phyloP scores from a whole-genome alignment of 371 early-diverging fungal species.

The Mortierella sp. region DNA sequence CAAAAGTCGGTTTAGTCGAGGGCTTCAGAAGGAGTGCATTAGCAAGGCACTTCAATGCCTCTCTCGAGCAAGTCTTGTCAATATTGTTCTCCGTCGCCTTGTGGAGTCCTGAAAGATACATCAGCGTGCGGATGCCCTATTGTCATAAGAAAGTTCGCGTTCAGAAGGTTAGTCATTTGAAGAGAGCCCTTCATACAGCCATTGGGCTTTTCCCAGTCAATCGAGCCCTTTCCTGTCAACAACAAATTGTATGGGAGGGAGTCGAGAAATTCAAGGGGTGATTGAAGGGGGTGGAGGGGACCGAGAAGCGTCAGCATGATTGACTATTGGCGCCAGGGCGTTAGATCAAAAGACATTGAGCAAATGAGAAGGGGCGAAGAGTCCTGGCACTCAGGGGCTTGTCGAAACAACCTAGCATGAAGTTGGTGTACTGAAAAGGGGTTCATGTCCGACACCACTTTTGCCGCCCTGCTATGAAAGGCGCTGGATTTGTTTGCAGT shows the following conservation, averaged over 20 bases:
- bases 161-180: not conserved
- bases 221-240: too few species aligned
- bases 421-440: not conserved
- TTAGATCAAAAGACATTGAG: not conserved
- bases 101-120: slow-evolving; percentile 44
- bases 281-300: not conserved
- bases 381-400: not conserved
- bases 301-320: not conserved
- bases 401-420: not conserved
- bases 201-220: not conserved
- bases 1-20: slow-evolving; percentile 59
- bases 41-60: slow-evolving; percentile 71
- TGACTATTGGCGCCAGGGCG: not conserved
- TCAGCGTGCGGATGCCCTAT: slow-evolving; percentile 46
- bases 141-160: not conserved
- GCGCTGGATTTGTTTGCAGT: too few species aligned
- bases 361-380: slow-evolving; percentile 1
- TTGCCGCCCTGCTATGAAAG: too few species aligned
- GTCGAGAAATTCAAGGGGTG: slow-evolving; percentile 9
- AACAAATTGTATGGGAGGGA: not conserved
- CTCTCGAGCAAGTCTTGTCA: slow-evolving; percentile 48
- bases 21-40: slow-evolving; percentile 68
- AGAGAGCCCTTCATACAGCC: not conserved
- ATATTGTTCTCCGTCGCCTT: slow-evolving; percentile 19
- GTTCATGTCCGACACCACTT: not conserved